Percentiles rank a stretch among this genome's conserved stretches.
These are phyloP conservation scores for Coniochaeta pulveracea DNA, from an alignment of 2,329 filamentous ascomycete species.

Conservation along the genomic window DNA sequence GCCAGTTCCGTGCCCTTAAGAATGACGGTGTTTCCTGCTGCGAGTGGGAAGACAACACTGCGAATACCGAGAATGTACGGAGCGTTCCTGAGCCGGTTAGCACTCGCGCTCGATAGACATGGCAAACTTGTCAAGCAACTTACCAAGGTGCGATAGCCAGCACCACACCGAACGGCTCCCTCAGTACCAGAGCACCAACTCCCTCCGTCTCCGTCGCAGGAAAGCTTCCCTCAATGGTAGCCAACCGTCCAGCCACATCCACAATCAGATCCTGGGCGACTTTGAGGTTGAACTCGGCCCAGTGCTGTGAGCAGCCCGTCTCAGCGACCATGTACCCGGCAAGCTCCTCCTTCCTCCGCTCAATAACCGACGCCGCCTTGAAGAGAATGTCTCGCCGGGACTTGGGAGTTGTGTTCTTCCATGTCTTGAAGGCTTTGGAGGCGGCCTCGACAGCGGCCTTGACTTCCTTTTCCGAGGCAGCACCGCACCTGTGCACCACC, in stretches of 20 bases:
- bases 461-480: slow-evolving; percentile 16
- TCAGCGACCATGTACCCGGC: slow-evolving; percentile 44
- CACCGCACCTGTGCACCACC: slow-evolving; percentile 15
- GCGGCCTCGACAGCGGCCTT: slow-evolving; percentile 31
- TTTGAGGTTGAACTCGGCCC: slow-evolving; percentile 29
- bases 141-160: slow-evolving; percentile 76
- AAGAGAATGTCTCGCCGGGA: slow-evolving; percentile 59
- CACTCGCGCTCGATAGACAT: too few relatives aligned
- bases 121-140: too few relatives aligned
- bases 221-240: slow-evolving; percentile 20
- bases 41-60: slow-evolving; percentile 52
- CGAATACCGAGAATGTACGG: slow-evolving; percentile 42
- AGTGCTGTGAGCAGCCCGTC: slow-evolving; percentile 26
- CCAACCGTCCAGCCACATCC: slow-evolving; percentile 30
- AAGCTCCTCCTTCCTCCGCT: slow-evolving; percentile 48
- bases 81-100: slow-evolving; percentile 37
- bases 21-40: slow-evolving; percentile 66
- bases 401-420: slow-evolving; percentile 51
- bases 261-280: slow-evolving; percentile 24
- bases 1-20: slow-evolving; percentile 61
- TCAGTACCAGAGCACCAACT: slow-evolving; percentile 51
- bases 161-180: slow-evolving; percentile 70
- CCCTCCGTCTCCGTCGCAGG: slow-evolving; percentile 29
- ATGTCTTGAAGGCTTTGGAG: slow-evolving; percentile 55
- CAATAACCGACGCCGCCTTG: slow-evolving; percentile 55